Conservation (phyloP, 441 rosid species). For the Adansonia grandidieri region DNA sequence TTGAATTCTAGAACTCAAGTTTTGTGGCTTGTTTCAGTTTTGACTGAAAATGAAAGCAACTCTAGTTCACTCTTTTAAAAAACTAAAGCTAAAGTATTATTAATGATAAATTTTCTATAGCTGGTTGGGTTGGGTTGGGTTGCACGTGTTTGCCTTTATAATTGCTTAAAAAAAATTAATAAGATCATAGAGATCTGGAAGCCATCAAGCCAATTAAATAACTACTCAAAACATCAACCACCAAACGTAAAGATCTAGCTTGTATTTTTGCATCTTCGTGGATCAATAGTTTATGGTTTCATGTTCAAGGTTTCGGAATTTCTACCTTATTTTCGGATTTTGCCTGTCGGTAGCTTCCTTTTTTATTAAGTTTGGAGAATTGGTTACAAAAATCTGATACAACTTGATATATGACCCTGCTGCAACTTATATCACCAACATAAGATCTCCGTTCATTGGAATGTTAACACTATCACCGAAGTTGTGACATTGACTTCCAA, state of each 20-base stretch:
- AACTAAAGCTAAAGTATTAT: neutral
- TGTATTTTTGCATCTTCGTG: neutral
- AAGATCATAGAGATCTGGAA: neutral
- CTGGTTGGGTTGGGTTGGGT: neutral
- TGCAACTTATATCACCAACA: constrained; percentile 16
- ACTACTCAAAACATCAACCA: neutral
- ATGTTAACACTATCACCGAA: neutral
- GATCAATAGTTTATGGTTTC: neutral
- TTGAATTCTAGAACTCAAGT: constrained; percentile 4
- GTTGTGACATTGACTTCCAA: neutral
- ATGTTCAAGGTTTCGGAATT: neutral
- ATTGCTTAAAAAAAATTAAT: neutral
- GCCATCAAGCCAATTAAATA: neutral
- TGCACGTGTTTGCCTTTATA: neutral
- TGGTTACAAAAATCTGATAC: neutral
- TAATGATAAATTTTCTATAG: neutral
- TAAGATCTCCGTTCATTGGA: constrained; percentile 21
- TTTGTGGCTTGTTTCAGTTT: constrained; percentile 24
- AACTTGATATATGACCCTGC: constrained; percentile 77
- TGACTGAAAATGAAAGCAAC: constrained; percentile 15
- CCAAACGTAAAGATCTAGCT: neutral
- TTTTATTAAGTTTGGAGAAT: neutral
- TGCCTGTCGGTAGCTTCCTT: neutral
- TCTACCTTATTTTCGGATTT: neutral
- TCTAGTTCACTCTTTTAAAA: neutral